Evolutionary conservation across 176 grass and related monocot species (phyloP), one percentile per base, ranked within the genome.

Genomic region (Carex cristatella): DNA sequence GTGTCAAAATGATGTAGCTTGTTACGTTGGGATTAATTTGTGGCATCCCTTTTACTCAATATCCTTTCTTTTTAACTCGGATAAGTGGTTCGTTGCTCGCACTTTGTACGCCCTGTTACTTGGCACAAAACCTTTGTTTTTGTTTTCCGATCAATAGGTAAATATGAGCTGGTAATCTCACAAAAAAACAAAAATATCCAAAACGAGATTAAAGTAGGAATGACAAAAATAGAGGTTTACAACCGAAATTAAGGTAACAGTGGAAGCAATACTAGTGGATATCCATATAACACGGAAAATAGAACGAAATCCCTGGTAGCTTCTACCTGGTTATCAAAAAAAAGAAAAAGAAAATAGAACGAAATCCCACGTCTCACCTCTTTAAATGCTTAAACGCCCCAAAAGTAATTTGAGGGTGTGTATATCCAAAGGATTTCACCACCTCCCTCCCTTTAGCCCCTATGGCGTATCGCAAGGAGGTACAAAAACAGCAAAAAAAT

Each of bases 401-500:
- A 64, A 44, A 48, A 27, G 8, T 28, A 83, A 83, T 51, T 83
- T 53, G 27, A 68, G 60, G 61, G 8, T 6, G 33, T 55, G 81
- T 28, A 32, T 83, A 51, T 82, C 74, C 74, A 0, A 57, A 55
- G 51, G 61, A 35, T 30, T 49, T 68, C 70, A 42, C 66, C 53
- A 14, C 66, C 68, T 40, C 66, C 60, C 57, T 79, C 44, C 84
- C 61, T 56, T 66, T 66, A 80, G 15, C 44, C 38, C 68, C 14
- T 13, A 86, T 86, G 84, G 84, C 42, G 51, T 37, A 69, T 38
- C 61, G 48, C 61, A 86, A 85, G 23, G 71, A 85, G 84, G 70
- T 76, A 65, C 14, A 38, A 8, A 8, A 57, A 66, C 27, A 48
- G 61, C 30, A 65, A 77, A 75, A 51, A 38, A 32, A 13, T 23